Conservation (phyloP, 2,329 filamentous ascomycete species). For the Cladosporium sp. region DNA sequence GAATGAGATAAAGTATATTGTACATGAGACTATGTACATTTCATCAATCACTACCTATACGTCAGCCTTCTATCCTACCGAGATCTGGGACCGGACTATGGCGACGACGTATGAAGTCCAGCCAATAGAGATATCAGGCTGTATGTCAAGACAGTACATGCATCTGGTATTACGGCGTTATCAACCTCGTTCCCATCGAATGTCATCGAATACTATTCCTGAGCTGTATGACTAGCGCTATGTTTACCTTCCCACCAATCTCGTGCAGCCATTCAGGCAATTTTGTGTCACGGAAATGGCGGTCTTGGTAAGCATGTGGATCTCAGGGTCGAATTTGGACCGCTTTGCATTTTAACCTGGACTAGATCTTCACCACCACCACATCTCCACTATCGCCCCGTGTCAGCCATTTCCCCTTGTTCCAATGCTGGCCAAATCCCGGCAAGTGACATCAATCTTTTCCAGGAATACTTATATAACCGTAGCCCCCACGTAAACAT, state of each 20-base stretch:
- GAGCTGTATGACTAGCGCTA: not conserved
- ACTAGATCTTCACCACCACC: not conserved
- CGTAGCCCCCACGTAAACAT: not conserved
- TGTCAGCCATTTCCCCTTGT: not conserved
- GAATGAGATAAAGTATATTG: not conserved
- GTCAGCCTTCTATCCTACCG: not conserved
- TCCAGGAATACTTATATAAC: not conserved
- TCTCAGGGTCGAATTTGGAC: not conserved
- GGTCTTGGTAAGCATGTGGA: constrained; percentile 14
- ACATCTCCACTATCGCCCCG: constrained; percentile 1
- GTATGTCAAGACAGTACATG: not conserved
- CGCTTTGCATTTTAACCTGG: not conserved
- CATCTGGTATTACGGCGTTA: not conserved
- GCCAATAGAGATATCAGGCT: not conserved
- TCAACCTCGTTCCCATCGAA: not conserved
- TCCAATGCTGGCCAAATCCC: not conserved
- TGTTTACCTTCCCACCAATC: not conserved
- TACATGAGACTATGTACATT: not conserved
- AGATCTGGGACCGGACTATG: not conserved
- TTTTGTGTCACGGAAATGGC: not conserved
- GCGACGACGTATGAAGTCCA: not conserved
- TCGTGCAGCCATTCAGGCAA: not conserved
- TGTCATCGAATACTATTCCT: not conserved
- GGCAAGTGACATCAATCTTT: not conserved
- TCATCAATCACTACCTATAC: too few relatives aligned